Evolutionary conservation across 768 basidiomycete species (phyloP).

Genomic region (Psilocybe cubensis): DNA sequence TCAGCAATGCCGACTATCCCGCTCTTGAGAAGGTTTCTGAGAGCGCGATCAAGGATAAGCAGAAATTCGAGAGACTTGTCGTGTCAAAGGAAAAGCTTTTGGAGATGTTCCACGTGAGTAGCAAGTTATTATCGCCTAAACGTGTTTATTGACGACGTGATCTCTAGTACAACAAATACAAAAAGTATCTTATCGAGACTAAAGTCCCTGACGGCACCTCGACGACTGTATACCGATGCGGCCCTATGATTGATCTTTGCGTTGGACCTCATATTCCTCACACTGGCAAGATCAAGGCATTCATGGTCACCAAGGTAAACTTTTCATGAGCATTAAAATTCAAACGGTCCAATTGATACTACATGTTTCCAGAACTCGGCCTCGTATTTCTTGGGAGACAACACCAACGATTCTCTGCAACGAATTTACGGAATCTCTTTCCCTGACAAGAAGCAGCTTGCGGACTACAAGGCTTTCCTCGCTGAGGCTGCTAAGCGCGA

Average conservation of each 20-base stretch:
- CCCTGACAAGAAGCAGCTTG: conserved; percentile 94
- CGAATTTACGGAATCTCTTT: conserved; percentile 98
- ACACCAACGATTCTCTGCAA: conserved; percentile 92
- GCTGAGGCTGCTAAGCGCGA: conserved; percentile 98
- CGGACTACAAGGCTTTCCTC: conserved; percentile 94
- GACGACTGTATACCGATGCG: conserved; percentile 98
- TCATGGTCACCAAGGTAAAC: conserved; percentile 91
- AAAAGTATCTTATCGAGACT: conserved; percentile 91
- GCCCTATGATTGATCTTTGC: conserved; percentile 97
- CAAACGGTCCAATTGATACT: not conserved
- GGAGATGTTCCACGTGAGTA: conserved; percentile 90
- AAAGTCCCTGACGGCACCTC: conserved; percentile 96
- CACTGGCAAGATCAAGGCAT: conserved; percentile 96
- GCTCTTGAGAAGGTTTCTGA: conserved; percentile 89
- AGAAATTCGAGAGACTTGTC: conserved; percentile 93
- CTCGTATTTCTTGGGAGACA: conserved; percentile 96
- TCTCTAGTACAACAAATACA: conserved; percentile 96
- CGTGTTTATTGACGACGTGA: not conserved
- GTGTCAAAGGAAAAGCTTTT: conserved; percentile 94
- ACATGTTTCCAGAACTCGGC: conserved; percentile 76
- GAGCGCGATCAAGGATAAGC: conserved; percentile 91
- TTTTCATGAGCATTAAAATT: not conserved
- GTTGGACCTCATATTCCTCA: conserved; percentile 98
- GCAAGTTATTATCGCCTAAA: conserved; percentile 5
- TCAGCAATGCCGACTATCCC: conserved; percentile 84